Evolutionary conservation across 495 filamentous ascomycete species (phyloP).

Genomic region (Penicillium turbatum): DNA sequence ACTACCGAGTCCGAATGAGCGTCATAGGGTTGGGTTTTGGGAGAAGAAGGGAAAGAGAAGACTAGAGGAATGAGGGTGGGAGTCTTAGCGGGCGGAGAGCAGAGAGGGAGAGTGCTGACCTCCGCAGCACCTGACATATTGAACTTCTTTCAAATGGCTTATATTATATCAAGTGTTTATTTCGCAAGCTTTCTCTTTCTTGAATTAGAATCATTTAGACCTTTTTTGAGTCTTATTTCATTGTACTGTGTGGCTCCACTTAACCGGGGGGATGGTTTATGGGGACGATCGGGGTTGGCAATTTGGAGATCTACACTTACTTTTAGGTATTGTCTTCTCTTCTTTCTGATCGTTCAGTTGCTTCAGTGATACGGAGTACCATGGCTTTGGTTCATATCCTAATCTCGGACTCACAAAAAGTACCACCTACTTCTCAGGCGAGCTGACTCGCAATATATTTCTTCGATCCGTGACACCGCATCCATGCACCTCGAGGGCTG

Average conservation of each 20-base stretch:
- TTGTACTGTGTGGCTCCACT: neutral
- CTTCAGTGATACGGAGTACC: neutral
- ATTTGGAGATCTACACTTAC: slow-evolving; percentile 3
- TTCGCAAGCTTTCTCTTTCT: neutral
- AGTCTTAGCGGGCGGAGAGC: slow-evolving; percentile 12
- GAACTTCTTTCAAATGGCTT: slow-evolving; percentile 1
- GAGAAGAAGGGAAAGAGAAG: slow-evolving; percentile 2
- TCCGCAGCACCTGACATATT: slow-evolving; percentile 16
- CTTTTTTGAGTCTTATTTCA: neutral
- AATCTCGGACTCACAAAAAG: slow-evolving; percentile 11
- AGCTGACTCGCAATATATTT: slow-evolving; percentile 1
- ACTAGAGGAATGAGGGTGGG: slow-evolving; percentile 2
- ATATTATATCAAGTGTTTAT: neutral
- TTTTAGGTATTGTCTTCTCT: neutral
- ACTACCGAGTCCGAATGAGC: slow-evolving; percentile 15
- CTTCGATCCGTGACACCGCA: slow-evolving; percentile 3
- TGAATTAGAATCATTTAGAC: neutral
- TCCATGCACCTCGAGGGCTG: slow-evolving; percentile 10
- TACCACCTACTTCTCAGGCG: slow-evolving; percentile 4
- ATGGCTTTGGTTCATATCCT: slow-evolving; percentile 13
- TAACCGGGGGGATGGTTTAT: slow-evolving; percentile 1
- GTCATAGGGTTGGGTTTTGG: slow-evolving; percentile 3
- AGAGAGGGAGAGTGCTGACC: slow-evolving; percentile 1
- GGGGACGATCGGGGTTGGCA: slow-evolving; percentile 10
- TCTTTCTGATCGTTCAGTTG: neutral